These are phyloP conservation scores for Plasmodium berghei DNA, from an alignment of 169 alveolate genomes.

Conservation along the genomic window DNA sequence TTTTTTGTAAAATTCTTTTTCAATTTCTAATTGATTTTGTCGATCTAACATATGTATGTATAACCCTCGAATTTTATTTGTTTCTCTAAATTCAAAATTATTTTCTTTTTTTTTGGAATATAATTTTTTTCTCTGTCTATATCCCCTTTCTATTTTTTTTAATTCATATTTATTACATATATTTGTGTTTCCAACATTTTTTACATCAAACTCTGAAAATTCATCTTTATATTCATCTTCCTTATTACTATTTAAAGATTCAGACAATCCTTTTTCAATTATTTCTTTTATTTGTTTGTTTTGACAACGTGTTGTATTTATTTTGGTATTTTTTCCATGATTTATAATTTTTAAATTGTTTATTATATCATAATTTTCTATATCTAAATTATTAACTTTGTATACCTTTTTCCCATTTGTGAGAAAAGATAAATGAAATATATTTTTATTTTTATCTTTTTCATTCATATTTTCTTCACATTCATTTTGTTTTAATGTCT, in stretches of 20 bases:
- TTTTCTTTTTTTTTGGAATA: background rate
- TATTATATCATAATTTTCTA: background rate
- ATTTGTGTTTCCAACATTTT: constrained; percentile 16
- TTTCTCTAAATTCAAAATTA: constrained; percentile 40
- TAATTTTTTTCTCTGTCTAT: background rate
- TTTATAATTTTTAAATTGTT: background rate
- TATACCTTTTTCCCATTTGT: constrained; percentile 23
- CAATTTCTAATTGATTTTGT: constrained; percentile 39
- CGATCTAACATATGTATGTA: constrained; percentile 44
- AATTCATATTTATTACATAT: constrained; percentile 35
- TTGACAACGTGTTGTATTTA: no score
- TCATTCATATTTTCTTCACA: background rate
- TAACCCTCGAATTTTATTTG: constrained; percentile 51
- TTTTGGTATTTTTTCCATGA: no score
- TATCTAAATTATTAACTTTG: constrained; percentile 10
- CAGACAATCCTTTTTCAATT: background rate
- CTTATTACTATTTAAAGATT: background rate
- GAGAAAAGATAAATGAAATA: constrained; percentile 40
- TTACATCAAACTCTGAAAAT: background rate
- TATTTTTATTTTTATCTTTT: background rate
- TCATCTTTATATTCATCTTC: background rate
- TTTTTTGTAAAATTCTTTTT: constrained; percentile 44
- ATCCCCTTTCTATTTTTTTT: constrained; percentile 22
- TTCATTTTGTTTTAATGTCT: background rate
- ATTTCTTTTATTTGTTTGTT: background rate